Evolutionary conservation across 345 rosid species (phyloP), one percentile per base, ranked within the genome.

Genomic region (Brassica cretica): DNA sequence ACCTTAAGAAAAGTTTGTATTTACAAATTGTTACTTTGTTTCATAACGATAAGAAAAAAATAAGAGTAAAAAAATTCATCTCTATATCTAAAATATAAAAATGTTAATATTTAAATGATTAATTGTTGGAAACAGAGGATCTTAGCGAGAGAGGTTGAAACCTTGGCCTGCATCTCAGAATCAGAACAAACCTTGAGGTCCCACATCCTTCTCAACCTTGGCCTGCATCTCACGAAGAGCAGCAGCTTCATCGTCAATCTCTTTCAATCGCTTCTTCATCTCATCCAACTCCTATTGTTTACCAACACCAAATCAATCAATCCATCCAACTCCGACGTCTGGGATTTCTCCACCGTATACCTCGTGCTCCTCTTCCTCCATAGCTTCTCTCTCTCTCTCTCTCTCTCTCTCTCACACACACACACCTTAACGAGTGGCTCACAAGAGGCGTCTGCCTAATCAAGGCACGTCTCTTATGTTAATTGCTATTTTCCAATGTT

Each of bases 161-260:
- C n/a, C n/a, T n/a, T n/a, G n/a, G n/a, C n/a, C n/a, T n/a, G n/a
- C n/a, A n/a, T n/a, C n/a, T n/a, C 24, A 21, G 24, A 51, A 64
- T 6, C 1, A 41, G 69, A 27, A 35, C 51, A 15, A 69, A 91
- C 97, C 98, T 92, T 86, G 93, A 46, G 89, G 88, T 59, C 97
- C 98, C 97, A 92, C 92, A 59, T 94, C 98, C 71, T 88, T 89
- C 90, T 94, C 97, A 27, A 91, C 98, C 82, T 94, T 94, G 66
- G 93, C 91, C 83, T 94, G 98, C 97, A 94, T 94, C 89, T 94
- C 98, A 24, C 98, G 92, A 21, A 94, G 93, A 76, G 97, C 97
- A 10, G 97, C 95, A 12, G 98, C 98, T 70, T 94, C 98, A 78
- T 94, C 98, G 76, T 94, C 98, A 89, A 92, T 94, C 85, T 92